Base-by-base conservation (phyloP, 345 rosid species). In the Linum lewisii region DNA sequence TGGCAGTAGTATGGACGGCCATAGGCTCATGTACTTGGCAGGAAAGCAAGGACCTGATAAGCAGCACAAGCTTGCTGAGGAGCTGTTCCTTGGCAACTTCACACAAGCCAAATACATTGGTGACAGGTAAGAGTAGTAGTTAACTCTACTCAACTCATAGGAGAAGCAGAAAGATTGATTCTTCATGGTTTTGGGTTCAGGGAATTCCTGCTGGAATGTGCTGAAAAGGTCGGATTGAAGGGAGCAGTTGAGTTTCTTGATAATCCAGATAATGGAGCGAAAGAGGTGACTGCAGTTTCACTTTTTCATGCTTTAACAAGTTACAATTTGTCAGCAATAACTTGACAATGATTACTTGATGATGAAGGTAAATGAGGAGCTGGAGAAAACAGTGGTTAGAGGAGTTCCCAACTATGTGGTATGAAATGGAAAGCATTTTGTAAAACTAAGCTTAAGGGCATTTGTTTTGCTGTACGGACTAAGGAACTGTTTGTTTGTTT, bases 371-470 rank as follows among this genome's bases (percentile, higher is more conserved):
- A 74, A 72, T 19, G 85, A 83, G 64, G 98, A 88, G 68, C 63
- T 86, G 55, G 69, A 71, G 72, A 79, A 76, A 74, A 70, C 72
- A 6, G 61, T 72, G 44, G 72, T 88, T 45, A 66, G 71, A 0
- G 99, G 97, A 54, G 99, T 88, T 58, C 99, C 99, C 20, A 58
- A 84, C 75, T 92, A 70, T 32, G 74, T 77, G 82, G 98, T 92
- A 72, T 21, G 84, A 29, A 29, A 29, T 29, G 34, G 34, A 29
- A 29, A 4, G 7, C 34, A 29, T 29, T 8, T 29, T 29, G 7
- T 29, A 29, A 8, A 29, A 29, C 34, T n/a, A 29, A 29, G 34
- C 34, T 1, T 29, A 8, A 0, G 7, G 5, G 34, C 34, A 29
- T 8, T 29, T 0, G 64, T 54, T 42, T 42, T 11, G 25, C 26